Evolutionary conservation across 805 yeast genomes (phyloP), one percentile per base, ranked within the genome.

Genomic region (Yamadazyma phyllophila): DNA sequence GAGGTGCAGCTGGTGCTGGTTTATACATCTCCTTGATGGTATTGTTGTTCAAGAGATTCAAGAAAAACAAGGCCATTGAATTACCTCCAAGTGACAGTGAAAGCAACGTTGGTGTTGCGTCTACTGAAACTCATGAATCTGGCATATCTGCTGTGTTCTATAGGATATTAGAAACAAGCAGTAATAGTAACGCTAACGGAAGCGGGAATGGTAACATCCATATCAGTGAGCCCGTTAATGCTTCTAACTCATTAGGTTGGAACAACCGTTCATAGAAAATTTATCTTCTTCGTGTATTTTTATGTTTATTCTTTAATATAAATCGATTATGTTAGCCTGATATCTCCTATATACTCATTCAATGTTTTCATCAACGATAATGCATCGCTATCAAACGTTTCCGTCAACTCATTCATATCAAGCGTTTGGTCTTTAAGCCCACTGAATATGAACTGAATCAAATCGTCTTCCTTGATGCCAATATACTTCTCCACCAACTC

Each of bases 221-320:
- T 34, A 85, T 85, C 33, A 82, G 88, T 7, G 78, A 76, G 45
- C 92, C 92, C 9, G 83, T 83, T 31, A 82, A 83, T 45, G 76
- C 85, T 3, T 80, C 80, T 49, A 85, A 82, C 60, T 83, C 92
- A 2, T 68, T 85, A 48, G 91, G 91, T 29, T 85, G 91, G 91
- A 51, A 50, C 29, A 43, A 45, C 39, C 39, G 26, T 16, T 36
- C 43, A 38, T 44, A 38, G 34, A 35, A 37, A 43, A 37, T 15
- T 27, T 37, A 12, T 20, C 14, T 36, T 15, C 35, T 44, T 35
- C 26, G 40, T 44, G 44, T 44, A 44, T 39, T 44, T 33, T 44
- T 44, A 43, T 43, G 40, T 43, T 36, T 20, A 20, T 20, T 20
- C 24, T 43, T 26, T 15, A 32, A 32, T 32, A 42, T 12, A 15